Conservation (phyloP, 108 stramenopile genomes). For the Skeletonema menzelii region DNA sequence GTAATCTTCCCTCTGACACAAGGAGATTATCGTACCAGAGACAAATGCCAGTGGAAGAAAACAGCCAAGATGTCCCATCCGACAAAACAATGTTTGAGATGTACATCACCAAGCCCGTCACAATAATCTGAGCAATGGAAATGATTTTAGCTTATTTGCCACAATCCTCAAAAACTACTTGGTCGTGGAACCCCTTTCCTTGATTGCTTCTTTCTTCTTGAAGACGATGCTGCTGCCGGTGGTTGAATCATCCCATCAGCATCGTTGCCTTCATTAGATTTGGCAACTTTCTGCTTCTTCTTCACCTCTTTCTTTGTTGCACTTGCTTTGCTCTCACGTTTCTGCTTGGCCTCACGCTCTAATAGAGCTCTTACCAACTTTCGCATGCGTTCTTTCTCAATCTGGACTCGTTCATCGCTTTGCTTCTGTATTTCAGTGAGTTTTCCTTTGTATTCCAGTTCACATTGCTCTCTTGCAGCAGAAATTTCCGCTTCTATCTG, state of each 20-base stretch:
- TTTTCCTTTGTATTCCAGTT: slow-evolving; percentile 31
- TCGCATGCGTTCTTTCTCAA: slow-evolving; percentile 43
- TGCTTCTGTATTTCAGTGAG: slow-evolving; percentile 27
- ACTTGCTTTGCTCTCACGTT: neutral
- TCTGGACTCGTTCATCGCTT: slow-evolving; percentile 23
- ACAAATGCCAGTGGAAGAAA: too few relatives aligned
- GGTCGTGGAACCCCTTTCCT: neutral
- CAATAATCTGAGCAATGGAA: neutral
- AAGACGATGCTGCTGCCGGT: neutral
- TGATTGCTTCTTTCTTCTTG: slow-evolving; percentile 6
- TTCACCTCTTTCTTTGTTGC: neutral
- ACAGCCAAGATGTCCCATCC: too few relatives aligned
- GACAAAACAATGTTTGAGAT: too few relatives aligned
- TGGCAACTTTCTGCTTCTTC: slow-evolving; percentile 13
- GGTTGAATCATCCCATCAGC: slow-evolving; percentile 6
- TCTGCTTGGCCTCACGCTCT: slow-evolving; percentile 40
- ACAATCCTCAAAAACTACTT: neutral
- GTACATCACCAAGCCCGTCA: too few relatives aligned
- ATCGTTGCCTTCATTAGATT: neutral
- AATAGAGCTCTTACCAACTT: slow-evolving; percentile 40
- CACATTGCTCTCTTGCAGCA: slow-evolving; percentile 31
- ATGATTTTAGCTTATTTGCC: neutral
- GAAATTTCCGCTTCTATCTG: slow-evolving; percentile 25
- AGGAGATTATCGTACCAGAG: too few relatives aligned
- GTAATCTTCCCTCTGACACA: too few relatives aligned